A percentile compares a stretch with the other conserved stretches of the same genome.
Conservation (phyloP, 2,329 filamentous ascomycete genomes). For the Ampelomyces quisqualis region DNA sequence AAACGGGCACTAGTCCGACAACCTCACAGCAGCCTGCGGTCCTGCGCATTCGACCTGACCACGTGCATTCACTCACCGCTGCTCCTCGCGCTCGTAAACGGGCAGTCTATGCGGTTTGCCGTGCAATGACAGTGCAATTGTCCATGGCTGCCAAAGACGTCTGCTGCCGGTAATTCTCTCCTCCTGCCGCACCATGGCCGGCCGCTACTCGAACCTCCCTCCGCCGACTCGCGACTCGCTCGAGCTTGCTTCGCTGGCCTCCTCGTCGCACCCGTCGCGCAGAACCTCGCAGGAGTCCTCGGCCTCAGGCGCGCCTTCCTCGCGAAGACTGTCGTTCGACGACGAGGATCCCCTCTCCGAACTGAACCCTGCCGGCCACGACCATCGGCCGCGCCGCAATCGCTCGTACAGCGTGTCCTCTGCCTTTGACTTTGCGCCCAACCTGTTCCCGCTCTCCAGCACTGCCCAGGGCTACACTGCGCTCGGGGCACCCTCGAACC, state of each 20-base stretch:
- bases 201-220: conserved; percentile 41
- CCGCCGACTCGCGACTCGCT: conserved; percentile 77
- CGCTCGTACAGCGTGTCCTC: conserved; percentile 89
- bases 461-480: conserved; percentile 78
- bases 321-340: conserved; percentile 83
- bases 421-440: conserved; percentile 92
- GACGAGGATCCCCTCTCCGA: conserved; percentile 74
- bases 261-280: conserved; percentile 68
- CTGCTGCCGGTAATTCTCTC: conserved; percentile 18
- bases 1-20: conserved; percentile 24
- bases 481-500: conserved; percentile 71
- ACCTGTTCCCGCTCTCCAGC: conserved; percentile 87
- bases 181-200: conserved; percentile 38
- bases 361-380: conserved; percentile 56
- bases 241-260: conserved; percentile 92
- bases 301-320: conserved; percentile 86
- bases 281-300: conserved; percentile 72
- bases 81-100: conserved; percentile 7
- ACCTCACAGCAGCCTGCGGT: conserved; percentile 15
- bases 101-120: background rate
- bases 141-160: conserved; percentile 30
- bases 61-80: conserved; percentile 18
- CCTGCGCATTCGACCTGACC: conserved; percentile 5
- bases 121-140: conserved; percentile 2
- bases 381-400: conserved; percentile 48